Evolutionary conservation across 371 early-diverging fungal genomes (phyloP).

Genomic region (Syncephalastrum racemosum): DNA sequence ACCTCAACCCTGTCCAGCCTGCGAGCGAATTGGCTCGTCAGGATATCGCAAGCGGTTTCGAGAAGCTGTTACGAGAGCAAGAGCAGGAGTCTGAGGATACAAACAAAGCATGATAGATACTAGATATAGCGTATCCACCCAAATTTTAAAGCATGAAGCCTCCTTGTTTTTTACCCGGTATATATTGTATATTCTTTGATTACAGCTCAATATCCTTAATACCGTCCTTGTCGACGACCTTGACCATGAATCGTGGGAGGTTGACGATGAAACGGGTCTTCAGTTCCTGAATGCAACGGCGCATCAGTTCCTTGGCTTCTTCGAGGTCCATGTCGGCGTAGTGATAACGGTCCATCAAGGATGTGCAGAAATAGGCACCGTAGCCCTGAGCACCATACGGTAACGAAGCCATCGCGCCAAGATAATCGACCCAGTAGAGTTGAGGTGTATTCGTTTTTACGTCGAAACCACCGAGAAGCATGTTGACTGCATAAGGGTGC

Average conservation of each 20-base stretch:
- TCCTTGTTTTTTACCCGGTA: neutral
- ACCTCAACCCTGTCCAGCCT: constrained; percentile 57
- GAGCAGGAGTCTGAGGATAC: constrained; percentile 6
- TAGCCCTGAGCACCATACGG: constrained; percentile 95
- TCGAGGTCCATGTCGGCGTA: constrained; percentile 79
- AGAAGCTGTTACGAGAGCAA: constrained; percentile 15
- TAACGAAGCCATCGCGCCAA: constrained; percentile 78
- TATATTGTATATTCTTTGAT: constrained; percentile 6
- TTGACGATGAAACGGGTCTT: constrained; percentile 87
- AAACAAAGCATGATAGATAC: constrained; percentile 1
- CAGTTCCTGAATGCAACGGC: constrained; percentile 86
- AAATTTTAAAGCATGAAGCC: neutral
- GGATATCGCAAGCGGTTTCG: constrained; percentile 29
- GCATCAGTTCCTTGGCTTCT: constrained; percentile 78
- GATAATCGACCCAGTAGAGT: constrained; percentile 94
- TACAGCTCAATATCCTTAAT: constrained; percentile 62
- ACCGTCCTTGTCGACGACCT: constrained; percentile 86
- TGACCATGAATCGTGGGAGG: constrained; percentile 79
- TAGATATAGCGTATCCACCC: neutral
- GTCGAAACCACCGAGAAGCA: constrained; percentile 88
- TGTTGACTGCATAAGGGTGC: constrained; percentile 89
- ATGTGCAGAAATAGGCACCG: constrained; percentile 87
- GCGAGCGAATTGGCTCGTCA: constrained; percentile 45
- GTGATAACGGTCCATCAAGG: constrained; percentile 94
- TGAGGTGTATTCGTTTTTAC: constrained; percentile 69